A percentile compares a stretch with the other conserved stretches of the same genome.
Conservation (phyloP, 768 basidiomycete species). For the Dioszegia hungarica region DNA sequence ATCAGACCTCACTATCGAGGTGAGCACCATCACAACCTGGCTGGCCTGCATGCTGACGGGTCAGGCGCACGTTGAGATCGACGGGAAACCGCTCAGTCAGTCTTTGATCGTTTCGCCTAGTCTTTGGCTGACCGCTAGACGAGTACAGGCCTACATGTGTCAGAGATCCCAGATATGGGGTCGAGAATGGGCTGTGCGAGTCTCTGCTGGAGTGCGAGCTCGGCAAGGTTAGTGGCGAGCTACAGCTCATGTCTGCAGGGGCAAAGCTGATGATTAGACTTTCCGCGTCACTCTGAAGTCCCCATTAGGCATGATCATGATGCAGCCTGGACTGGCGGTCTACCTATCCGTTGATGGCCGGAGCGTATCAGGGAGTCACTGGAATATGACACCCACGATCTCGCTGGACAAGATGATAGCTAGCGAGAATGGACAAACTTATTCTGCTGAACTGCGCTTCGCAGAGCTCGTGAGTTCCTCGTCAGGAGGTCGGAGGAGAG, state of each 20-base stretch:
- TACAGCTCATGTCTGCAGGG: not conserved
- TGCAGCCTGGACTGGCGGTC: not conserved
- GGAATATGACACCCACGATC: not conserved
- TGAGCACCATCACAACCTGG: no score
- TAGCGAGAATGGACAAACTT: not conserved
- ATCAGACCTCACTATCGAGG: not conserved
- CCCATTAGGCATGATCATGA: not conserved
- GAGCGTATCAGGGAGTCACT: not conserved
- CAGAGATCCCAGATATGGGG: not conserved
- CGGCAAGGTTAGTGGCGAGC: not conserved
- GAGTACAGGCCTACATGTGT: not conserved
- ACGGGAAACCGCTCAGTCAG: no score
- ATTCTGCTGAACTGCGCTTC: not conserved
- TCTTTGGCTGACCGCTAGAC: not conserved
- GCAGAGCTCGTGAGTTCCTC: not conserved
- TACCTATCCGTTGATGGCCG: not conserved
- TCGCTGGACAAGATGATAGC: no score
- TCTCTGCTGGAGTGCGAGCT: not conserved
- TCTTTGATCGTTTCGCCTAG: no score
- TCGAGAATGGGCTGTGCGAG: not conserved
- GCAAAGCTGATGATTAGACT: not conserved
- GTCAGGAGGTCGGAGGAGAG: no score
- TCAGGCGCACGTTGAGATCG: no score
- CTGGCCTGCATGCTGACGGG: no score
- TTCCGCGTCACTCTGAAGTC: not conserved